A percentile compares a stretch with the other conserved stretches of the same genome.
phyloP scores from a whole-genome alignment of 805 yeast genomes.

The Hyphopichia homilentoma region DNA sequence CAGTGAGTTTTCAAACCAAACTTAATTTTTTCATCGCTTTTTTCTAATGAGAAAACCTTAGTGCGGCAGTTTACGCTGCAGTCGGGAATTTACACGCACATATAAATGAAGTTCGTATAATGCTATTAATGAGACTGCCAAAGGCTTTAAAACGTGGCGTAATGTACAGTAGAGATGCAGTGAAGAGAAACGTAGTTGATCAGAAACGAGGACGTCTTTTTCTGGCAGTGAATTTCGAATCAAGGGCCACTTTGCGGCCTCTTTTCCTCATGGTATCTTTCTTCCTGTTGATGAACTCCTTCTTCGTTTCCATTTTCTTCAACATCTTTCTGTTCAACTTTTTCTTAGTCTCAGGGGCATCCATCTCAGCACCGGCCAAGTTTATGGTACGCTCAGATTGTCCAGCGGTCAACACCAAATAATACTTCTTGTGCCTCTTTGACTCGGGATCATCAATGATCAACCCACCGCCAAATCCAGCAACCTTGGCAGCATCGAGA shows the following conservation, averaged over 20 bases:
- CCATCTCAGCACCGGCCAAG: slow-evolving; percentile 77
- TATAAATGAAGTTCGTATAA: too few species aligned
- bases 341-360: slow-evolving; percentile 48
- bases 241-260: slow-evolving; percentile 85
- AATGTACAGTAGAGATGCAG: slow-evolving; percentile 1
- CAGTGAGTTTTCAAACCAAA: too few species aligned
- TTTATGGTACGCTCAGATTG: slow-evolving; percentile 70
- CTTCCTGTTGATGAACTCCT: slow-evolving; percentile 83
- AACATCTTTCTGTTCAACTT: slow-evolving; percentile 43
- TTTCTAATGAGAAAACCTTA: too few species aligned
- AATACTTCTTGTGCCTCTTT: slow-evolving; percentile 86
- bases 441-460: slow-evolving; percentile 92
- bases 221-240: slow-evolving; percentile 90
- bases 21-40: too few species aligned
- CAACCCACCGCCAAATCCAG: slow-evolving; percentile 96
- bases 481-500: slow-evolving; percentile 78
- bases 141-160: neutral
- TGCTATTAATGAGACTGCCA: neutral
- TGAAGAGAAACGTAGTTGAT: neutral
- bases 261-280: slow-evolving; percentile 89
- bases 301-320: slow-evolving; percentile 65
- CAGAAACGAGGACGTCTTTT: slow-evolving; percentile 43
- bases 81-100: too few species aligned
- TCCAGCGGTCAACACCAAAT: slow-evolving; percentile 87
- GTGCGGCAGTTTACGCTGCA: too few species aligned